Percentiles rank a stretch among this genome's conserved stretches.
phyloP scores from a whole-genome alignment of 140 eudicot genomes.

The Stevia rebaudiana region DNA sequence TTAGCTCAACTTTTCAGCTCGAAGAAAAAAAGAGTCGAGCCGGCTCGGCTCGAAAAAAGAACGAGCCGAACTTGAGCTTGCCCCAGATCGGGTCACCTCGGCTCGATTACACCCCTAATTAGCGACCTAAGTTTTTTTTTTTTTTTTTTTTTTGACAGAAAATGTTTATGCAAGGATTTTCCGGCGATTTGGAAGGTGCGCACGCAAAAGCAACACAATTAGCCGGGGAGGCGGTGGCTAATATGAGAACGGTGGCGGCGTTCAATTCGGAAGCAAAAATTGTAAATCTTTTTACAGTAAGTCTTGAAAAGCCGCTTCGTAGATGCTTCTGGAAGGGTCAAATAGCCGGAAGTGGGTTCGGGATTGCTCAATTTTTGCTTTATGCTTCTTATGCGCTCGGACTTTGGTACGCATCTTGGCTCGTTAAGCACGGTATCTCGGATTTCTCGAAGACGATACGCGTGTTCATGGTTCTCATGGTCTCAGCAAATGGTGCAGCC shows the following conservation, averaged over 20 bases:
- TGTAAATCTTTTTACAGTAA: constrained; percentile 54
- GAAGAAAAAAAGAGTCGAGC: too few species aligned
- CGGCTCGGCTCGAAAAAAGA: too few species aligned
- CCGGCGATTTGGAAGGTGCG: constrained; percentile 88
- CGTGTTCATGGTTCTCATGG: constrained; percentile 78
- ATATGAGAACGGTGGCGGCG: constrained; percentile 90
- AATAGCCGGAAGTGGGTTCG: constrained; percentile 87
- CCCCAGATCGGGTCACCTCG: too few species aligned
- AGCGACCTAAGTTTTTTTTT: neutral
- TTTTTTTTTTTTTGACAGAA: constrained; percentile 41
- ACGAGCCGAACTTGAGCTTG: too few species aligned
- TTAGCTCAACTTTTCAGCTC: too few species aligned
- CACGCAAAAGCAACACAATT: constrained; percentile 90
- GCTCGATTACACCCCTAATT: too few species aligned
- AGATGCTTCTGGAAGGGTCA: constrained; percentile 97
- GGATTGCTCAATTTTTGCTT: constrained; percentile 79
- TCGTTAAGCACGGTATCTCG: constrained; percentile 86
- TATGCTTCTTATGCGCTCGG: constrained; percentile 92
- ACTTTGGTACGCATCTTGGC: constrained; percentile 97
- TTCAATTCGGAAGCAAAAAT: constrained; percentile 77
- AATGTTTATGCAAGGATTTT: constrained; percentile 96
- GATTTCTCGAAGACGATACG: constrained; percentile 90
- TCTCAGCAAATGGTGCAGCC: constrained; percentile 76
- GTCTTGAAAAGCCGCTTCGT: constrained; percentile 57
- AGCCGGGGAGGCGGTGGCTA: constrained; percentile 92